Evolutionary conservation across 805 yeast genomes (phyloP).

Genomic region (Schizosaccharomyces osmophilus): DNA sequence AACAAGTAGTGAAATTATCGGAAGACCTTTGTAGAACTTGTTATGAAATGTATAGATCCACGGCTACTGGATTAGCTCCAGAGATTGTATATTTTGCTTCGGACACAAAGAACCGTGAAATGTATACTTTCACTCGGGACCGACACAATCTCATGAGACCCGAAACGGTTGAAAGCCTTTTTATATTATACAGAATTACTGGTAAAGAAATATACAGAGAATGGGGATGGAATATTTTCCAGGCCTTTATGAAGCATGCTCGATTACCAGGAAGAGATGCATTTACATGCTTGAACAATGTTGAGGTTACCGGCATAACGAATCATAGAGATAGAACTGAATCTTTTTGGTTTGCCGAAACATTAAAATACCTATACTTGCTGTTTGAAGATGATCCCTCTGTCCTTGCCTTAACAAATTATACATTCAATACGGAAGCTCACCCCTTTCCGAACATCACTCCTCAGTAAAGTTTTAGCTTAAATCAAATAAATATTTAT

Average conservation of each 20-base stretch:
- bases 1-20: constrained; percentile 42
- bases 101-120: constrained; percentile 24
- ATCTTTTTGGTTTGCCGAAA: constrained; percentile 84
- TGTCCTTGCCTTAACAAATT: constrained; percentile 37
- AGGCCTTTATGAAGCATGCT: constrained; percentile 38
- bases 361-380: constrained; percentile 61
- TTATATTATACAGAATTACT: constrained; percentile 42
- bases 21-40: constrained; percentile 59
- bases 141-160: constrained; percentile 77
- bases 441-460: constrained; percentile 51
- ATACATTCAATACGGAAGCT: constrained; percentile 79
- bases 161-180: constrained; percentile 76
- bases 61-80: constrained; percentile 59
- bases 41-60: constrained; percentile 56
- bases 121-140: constrained; percentile 44
- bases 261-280: constrained; percentile 18
- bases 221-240: constrained; percentile 76
- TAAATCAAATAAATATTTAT: no score
- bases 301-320: constrained; percentile 28
- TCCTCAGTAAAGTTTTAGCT: no score
- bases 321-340: constrained; percentile 47
- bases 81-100: constrained; percentile 67
- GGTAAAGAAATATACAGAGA: constrained; percentile 26
- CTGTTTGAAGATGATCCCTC: constrained; percentile 47
- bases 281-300: constrained; percentile 45